phyloP scores from a whole-genome alignment of 805 yeast species.

The Candida corydali region DNA sequence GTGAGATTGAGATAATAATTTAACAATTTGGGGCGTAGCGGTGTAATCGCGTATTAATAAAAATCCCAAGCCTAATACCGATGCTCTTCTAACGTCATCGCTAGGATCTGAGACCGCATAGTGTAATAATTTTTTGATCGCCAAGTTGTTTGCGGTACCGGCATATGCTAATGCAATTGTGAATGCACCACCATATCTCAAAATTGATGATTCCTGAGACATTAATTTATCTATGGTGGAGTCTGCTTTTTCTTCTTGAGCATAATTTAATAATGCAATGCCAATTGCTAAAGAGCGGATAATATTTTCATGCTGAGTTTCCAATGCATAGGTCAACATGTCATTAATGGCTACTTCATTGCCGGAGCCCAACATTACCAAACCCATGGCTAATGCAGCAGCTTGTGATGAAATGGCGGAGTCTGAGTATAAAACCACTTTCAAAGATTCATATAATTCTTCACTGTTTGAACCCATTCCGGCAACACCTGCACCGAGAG shows the following conservation, averaged over 20 bases:
- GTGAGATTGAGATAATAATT: constrained; percentile 86
- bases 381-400: constrained; percentile 94
- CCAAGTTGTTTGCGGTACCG: constrained; percentile 89
- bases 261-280: constrained; percentile 80
- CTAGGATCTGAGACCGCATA: constrained; percentile 94
- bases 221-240: constrained; percentile 60
- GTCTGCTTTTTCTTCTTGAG: constrained; percentile 80
- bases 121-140: constrained; percentile 82
- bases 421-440: constrained; percentile 80
- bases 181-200: constrained; percentile 95
- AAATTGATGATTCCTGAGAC: constrained; percentile 70
- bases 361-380: constrained; percentile 91
- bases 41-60: constrained; percentile 85
- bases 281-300: constrained; percentile 92
- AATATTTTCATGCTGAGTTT: constrained; percentile 93
- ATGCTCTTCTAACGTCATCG: constrained; percentile 95
- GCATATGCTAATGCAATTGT: constrained; percentile 94
- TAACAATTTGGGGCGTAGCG: constrained; percentile 93
- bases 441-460: constrained; percentile 73
- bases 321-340: constrained; percentile 87
- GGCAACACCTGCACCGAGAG: constrained; percentile 92
- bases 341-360: constrained; percentile 63
- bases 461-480: constrained; percentile 87
- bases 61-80: constrained; percentile 89
- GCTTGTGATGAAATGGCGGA: constrained; percentile 95